Percentiles rank a stretch among this genome's conserved stretches.
These are phyloP conservation scores for Calonectria leucothoes DNA, from an alignment of 2,329 filamentous ascomycete genomes.

Conservation along the genomic window DNA sequence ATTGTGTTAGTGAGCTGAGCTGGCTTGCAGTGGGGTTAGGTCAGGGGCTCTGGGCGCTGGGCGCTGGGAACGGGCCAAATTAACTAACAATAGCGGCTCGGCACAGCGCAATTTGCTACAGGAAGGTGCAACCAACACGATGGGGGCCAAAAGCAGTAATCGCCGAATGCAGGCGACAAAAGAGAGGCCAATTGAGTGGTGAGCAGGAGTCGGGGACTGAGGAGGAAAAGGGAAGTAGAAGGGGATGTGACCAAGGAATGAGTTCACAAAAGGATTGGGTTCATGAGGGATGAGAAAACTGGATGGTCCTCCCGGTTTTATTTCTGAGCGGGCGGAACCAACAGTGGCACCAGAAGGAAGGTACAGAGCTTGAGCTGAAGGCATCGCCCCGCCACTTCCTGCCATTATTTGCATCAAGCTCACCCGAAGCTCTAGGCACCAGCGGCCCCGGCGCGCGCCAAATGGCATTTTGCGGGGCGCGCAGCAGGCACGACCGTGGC, in stretches of 20 bases:
- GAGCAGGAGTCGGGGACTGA: constrained; percentile 3
- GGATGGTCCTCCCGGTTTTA: constrained; percentile 19
- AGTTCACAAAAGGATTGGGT: constrained; percentile 6
- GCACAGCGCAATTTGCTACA: constrained; percentile 11
- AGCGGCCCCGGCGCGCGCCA: constrained; percentile 41
- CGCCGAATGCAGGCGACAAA: constrained; percentile 32
- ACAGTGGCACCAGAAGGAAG: background rate
- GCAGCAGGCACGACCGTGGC: constrained; percentile 33
- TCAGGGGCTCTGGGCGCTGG: constrained; percentile 33
- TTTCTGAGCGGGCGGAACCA: background rate
- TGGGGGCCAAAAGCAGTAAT: constrained; percentile 38
- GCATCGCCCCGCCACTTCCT: constrained; percentile 14
- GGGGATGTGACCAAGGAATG: background rate
- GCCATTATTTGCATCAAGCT: background rate
- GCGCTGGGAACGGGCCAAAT: constrained; percentile 9
- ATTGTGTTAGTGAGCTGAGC: constrained; percentile 27
- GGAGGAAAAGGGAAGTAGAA: background rate
- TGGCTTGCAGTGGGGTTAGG: constrained; percentile 11
- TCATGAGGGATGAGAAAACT: background rate
- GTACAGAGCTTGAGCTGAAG: constrained; percentile 15
- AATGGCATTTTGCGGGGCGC: background rate
- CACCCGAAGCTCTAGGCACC: constrained; percentile 39
- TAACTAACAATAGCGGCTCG: constrained; percentile 27
- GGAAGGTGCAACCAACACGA: constrained; percentile 16
- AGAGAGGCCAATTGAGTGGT: constrained; percentile 24